Conservation (phyloP, 1,284 basidiomycete species). For the Grifola frondosa region DNA sequence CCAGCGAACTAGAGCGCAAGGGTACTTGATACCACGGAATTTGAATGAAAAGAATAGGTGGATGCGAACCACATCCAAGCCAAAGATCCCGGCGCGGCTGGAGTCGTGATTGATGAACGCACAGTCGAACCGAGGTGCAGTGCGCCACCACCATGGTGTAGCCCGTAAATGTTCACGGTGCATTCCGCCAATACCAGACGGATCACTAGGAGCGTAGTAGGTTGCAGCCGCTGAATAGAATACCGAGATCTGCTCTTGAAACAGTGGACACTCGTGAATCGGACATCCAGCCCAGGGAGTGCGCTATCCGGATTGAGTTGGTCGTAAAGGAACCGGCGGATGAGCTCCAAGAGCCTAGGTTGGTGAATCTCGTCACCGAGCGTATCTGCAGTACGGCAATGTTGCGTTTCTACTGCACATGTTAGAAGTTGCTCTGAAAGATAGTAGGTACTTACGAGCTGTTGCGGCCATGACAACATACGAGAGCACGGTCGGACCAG, state of each 20-base stretch:
- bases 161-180: conserved; percentile 19
- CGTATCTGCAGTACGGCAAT: no score
- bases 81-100: background rate
- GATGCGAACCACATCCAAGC: conserved; percentile 5
- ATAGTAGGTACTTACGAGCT: no score
- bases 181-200: conserved; percentile 23
- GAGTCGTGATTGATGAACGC: conserved; percentile 4
- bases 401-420: no score
- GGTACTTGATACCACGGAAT: conserved; percentile 2
- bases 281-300: background rate
- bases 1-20: conserved; percentile 23
- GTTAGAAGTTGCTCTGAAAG: no score
- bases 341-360: conserved; percentile 1
- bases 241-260: conserved; percentile 1
- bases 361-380: background rate
- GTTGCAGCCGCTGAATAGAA: conserved; percentile 14
- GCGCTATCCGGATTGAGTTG: conserved; percentile 7
- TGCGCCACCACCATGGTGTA: conserved; percentile 15
- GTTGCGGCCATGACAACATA: no score
- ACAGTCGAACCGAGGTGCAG: conserved; percentile 11
- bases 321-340: conserved; percentile 14
- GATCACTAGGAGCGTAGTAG: conserved; percentile 29
- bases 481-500: no score
- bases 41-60: conserved; percentile 14
- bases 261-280: background rate